A percentile compares a stretch with the other conserved stretches of the same genome.
Evolutionary conservation across 1,139 yeast species (phyloP).

Genomic region (Geotrichum fermentans): DNA sequence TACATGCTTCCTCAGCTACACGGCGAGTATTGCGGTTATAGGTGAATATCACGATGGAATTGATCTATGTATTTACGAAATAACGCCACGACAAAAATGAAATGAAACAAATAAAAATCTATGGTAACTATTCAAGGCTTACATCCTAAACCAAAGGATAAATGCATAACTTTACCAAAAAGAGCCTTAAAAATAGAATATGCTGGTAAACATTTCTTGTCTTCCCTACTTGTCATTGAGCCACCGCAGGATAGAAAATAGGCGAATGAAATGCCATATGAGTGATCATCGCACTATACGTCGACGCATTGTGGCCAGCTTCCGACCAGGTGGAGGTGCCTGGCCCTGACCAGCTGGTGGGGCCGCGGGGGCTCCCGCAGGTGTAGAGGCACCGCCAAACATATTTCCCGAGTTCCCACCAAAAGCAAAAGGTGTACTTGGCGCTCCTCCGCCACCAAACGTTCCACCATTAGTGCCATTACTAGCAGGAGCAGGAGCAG

Average conservation of each 20-base stretch:
- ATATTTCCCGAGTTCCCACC: not conserved
- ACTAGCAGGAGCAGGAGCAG: constrained; percentile 1
- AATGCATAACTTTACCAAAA: not conserved
- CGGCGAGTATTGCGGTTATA: too few relatives aligned
- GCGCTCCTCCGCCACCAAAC: constrained; percentile 3
- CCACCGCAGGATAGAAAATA: too few relatives aligned
- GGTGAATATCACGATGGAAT: too few relatives aligned
- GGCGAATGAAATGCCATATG: not conserved
- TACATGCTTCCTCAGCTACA: too few relatives aligned
- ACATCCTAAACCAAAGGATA: too few relatives aligned
- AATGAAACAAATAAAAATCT: too few relatives aligned
- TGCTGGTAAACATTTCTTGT: too few relatives aligned
- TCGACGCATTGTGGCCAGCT: constrained; percentile 15
- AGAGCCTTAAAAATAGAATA: not conserved
- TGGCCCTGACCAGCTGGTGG: constrained; percentile 1
- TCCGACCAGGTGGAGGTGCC: constrained; percentile 16
- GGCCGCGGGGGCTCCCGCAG: not conserved
- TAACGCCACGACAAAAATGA: too few relatives aligned
- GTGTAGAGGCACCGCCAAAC: constrained; percentile 1
- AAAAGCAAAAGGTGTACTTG: constrained; percentile 1
- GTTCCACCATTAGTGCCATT: not conserved
- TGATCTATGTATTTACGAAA: too few relatives aligned
- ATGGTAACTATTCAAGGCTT: too few relatives aligned
- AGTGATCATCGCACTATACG: constrained; percentile 8
- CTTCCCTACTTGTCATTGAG: too few relatives aligned